Evolutionary conservation across 2,329 filamentous ascomycete genomes (phyloP).

Genomic region (Pseudocercospora eumusae): DNA sequence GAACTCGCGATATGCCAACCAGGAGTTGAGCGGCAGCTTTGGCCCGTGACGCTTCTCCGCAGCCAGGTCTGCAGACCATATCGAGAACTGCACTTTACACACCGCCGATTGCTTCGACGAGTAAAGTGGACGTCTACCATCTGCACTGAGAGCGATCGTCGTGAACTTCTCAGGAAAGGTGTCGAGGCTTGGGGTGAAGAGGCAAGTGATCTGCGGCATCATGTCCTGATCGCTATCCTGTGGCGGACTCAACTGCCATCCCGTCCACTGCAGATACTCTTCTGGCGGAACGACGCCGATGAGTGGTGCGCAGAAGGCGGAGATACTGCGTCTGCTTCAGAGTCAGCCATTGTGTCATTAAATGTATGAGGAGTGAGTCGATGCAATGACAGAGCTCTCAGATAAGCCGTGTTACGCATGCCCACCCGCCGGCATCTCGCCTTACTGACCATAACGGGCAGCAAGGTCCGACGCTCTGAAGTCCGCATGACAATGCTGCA

Average conservation of each 20-base stretch:
- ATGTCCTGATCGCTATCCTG: slow-evolving; percentile 9
- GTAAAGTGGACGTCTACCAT: slow-evolving; percentile 3
- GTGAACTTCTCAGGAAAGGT: slow-evolving; percentile 21
- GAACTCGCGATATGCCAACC: slow-evolving; percentile 28
- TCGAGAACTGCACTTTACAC: too few relatives aligned
- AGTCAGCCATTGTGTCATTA: slow-evolving; percentile 8
- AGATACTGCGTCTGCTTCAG: slow-evolving; percentile 40
- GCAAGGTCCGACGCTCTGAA: slow-evolving; percentile 38
- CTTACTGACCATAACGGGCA: slow-evolving; percentile 41
- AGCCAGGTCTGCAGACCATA: too few relatives aligned
- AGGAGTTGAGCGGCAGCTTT: slow-evolving; percentile 23
- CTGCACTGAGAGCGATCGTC: slow-evolving; percentile 22
- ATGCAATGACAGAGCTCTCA: slow-evolving; percentile 28
- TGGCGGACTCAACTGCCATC: slow-evolving; percentile 47
- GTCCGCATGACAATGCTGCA: slow-evolving; percentile 35
- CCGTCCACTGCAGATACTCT: slow-evolving; percentile 50
- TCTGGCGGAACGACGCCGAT: slow-evolving; percentile 52
- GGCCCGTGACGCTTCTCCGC: not conserved
- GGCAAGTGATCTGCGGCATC: slow-evolving; percentile 13
- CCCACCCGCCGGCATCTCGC: slow-evolving; percentile 41
- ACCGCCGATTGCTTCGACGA: too few relatives aligned
- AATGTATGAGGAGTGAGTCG: slow-evolving; percentile 4
- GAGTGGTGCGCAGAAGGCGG: slow-evolving; percentile 48
- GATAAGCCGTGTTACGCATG: slow-evolving; percentile 45
- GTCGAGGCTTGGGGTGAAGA: slow-evolving; percentile 17